A percentile compares a stretch with the other conserved stretches of the same genome.
Conservation (phyloP, 2,329 filamentous ascomycete genomes). For the Polychaeton citri region DNA sequence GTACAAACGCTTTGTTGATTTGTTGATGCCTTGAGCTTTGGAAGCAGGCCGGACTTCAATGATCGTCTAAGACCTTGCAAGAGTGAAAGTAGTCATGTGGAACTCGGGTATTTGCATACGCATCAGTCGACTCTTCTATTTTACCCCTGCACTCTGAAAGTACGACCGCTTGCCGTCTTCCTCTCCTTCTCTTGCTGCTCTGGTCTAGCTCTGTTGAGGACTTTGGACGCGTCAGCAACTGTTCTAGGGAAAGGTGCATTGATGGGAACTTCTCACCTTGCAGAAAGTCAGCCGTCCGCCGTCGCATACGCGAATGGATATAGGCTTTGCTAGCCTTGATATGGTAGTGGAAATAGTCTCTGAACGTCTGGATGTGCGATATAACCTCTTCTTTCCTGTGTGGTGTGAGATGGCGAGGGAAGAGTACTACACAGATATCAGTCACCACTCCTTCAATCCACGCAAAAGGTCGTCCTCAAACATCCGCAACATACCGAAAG, state of each 20-base stretch:
- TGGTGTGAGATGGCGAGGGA: conserved; percentile 82
- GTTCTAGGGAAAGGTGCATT: neutral
- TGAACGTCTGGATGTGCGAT: conserved; percentile 98
- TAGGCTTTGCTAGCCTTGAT: conserved; percentile 99
- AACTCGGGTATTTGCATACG: no score
- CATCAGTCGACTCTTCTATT: no score
- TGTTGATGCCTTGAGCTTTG: no score
- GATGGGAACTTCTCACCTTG: conserved; percentile 52
- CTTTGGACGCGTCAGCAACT: conserved; percentile 37
- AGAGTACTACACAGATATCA: conserved; percentile 53
- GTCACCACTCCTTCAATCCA: conserved; percentile 3
- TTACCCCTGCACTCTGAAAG: conserved; percentile 47
- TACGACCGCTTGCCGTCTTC: conserved; percentile 93
- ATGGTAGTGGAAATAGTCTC: conserved; percentile 99
- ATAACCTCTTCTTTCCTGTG: conserved; percentile 91
- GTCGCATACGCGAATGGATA: conserved; percentile 96
- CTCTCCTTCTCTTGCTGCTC: conserved; percentile 95
- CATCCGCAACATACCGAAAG: conserved; percentile 70
- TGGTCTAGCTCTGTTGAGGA: conserved; percentile 87
- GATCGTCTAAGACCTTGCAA: no score
- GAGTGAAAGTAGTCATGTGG: no score
- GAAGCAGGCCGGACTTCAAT: no score
- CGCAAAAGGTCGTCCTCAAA: no score
- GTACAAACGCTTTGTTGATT: no score
- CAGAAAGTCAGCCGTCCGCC: conserved; percentile 93